Percentiles rank a stretch among this genome's conserved stretches.
These are phyloP conservation scores for Blastomyces gilchristii DNA, from an alignment of 2,329 filamentous ascomycete genomes.

Conservation along the genomic window DNA sequence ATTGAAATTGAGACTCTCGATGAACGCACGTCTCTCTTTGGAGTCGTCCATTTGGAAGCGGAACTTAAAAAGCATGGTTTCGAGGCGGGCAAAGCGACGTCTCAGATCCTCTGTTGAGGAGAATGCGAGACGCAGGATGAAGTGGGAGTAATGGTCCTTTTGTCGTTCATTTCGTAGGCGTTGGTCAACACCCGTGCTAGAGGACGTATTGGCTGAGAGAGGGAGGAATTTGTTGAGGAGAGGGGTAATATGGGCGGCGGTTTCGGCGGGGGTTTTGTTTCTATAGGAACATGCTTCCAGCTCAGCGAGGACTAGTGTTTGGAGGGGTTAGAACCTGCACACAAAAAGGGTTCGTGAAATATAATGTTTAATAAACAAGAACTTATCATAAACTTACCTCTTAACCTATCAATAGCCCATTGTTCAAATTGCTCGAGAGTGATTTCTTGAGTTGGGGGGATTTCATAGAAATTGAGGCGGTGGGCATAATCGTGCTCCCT, in stretches of 20 bases:
- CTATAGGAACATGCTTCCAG: slow-evolving; percentile 91
- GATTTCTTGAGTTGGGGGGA: slow-evolving; percentile 84
- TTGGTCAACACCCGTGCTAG: slow-evolving; percentile 40
- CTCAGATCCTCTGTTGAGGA: slow-evolving; percentile 83
- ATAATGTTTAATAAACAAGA: not conserved
- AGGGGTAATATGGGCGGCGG: slow-evolving; percentile 69
- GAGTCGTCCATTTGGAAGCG: slow-evolving; percentile 68
- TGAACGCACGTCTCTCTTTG: slow-evolving; percentile 63
- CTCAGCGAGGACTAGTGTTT: slow-evolving; percentile 30
- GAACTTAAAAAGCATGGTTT: slow-evolving; percentile 80
- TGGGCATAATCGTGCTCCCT: slow-evolving; percentile 70
- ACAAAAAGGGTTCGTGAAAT: not conserved
- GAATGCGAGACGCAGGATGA: slow-evolving; percentile 89
- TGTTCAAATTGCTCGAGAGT: slow-evolving; percentile 96
- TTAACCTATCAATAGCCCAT: slow-evolving; percentile 90
- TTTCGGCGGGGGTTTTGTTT: slow-evolving; percentile 77
- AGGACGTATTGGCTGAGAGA: slow-evolving; percentile 63
- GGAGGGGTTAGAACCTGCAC: not conserved
- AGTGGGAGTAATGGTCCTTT: slow-evolving; percentile 96
- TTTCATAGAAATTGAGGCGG: slow-evolving; percentile 83
- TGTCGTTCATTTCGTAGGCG: slow-evolving; percentile 62
- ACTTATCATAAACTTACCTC: slow-evolving; percentile 44
- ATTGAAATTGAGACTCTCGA: slow-evolving; percentile 64
- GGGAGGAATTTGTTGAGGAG: slow-evolving; percentile 80
- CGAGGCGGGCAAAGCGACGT: slow-evolving; percentile 72